Evolutionary conservation across 805 yeast genomes (phyloP).

Genomic region (Nakazawaea wickerhamii): DNA sequence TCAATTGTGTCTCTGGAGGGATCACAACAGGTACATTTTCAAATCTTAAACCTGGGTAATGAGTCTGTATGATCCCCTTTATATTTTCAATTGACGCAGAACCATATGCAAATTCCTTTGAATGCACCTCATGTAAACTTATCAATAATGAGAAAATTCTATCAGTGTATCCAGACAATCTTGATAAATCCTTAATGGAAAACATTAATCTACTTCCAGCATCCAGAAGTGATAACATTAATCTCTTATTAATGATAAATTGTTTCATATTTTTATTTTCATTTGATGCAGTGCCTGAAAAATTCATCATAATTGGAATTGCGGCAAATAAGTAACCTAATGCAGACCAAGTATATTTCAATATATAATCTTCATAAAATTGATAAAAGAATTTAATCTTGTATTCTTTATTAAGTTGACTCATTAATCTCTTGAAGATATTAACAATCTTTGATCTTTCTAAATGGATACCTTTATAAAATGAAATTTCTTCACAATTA

Average conservation of each 20-base stretch:
- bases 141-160: conserved; percentile 72
- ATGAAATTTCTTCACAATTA: conserved; percentile 91
- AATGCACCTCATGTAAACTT: conserved; percentile 80
- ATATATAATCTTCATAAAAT: conserved; percentile 75
- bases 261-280: conserved; percentile 72
- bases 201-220: conserved; percentile 94
- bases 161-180: conserved; percentile 84
- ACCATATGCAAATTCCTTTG: conserved; percentile 49
- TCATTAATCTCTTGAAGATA: conserved; percentile 50
- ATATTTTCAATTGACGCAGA: conserved; percentile 37
- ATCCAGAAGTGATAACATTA: conserved; percentile 87
- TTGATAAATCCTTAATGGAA: conserved; percentile 88
- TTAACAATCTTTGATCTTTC: conserved; percentile 63
- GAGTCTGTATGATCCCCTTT: conserved; percentile 74
- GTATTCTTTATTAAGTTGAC: conserved; percentile 30
- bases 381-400: conserved; percentile 64
- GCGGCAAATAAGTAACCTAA: conserved; percentile 90
- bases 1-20: conserved; percentile 66
- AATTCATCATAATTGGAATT: conserved; percentile 66
- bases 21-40: conserved; percentile 79
- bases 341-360: conserved; percentile 93
- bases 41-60: conserved; percentile 73
- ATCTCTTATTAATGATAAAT: conserved; percentile 83
- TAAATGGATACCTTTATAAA: conserved; percentile 80
- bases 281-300: conserved; percentile 18